Percentiles rank a stretch among this genome's conserved stretches.
These are phyloP conservation scores for Fusarium irregulare DNA, from an alignment of 2,329 filamentous ascomycete species.

Conservation along the genomic window DNA sequence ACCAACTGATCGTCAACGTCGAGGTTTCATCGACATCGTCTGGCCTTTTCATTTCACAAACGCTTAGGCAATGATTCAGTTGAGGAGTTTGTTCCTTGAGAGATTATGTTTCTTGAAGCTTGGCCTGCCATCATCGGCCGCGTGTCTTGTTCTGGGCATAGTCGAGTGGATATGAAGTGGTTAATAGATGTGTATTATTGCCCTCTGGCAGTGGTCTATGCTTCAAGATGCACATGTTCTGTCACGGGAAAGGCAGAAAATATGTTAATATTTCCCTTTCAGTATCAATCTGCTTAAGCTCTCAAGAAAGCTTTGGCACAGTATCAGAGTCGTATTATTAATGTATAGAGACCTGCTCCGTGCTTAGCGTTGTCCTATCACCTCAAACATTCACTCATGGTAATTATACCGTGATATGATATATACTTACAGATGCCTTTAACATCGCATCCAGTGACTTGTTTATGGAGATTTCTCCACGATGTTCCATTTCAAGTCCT, in stretches of 20 bases:
- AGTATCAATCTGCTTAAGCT: not conserved
- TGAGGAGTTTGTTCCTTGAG: not conserved
- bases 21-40: constrained; percentile 19
- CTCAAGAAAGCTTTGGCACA: not conserved
- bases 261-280: not conserved
- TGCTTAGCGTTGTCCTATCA: constrained; percentile 11
- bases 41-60: not conserved
- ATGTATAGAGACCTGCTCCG: constrained; percentile 3
- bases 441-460: not conserved
- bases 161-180: not conserved
- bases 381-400: not conserved
- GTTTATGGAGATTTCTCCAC: constrained; percentile 1
- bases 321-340: not conserved
- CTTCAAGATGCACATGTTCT: not conserved
- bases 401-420: constrained; percentile 1
- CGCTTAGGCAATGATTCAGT: not conserved
- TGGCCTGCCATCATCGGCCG: not conserved
- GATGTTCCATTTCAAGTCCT: not conserved
- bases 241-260: not conserved
- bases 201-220: not conserved
- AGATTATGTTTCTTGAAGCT: not conserved
- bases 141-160: not conserved
- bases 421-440: constrained; percentile 17
- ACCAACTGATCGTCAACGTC: constrained; percentile 22
- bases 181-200: not conserved